A percentile compares a stretch with the other conserved stretches of the same genome.
phyloP scores from a whole-genome alignment of 768 basidiomycete species.

The Xerocomellus dryophilus region DNA sequence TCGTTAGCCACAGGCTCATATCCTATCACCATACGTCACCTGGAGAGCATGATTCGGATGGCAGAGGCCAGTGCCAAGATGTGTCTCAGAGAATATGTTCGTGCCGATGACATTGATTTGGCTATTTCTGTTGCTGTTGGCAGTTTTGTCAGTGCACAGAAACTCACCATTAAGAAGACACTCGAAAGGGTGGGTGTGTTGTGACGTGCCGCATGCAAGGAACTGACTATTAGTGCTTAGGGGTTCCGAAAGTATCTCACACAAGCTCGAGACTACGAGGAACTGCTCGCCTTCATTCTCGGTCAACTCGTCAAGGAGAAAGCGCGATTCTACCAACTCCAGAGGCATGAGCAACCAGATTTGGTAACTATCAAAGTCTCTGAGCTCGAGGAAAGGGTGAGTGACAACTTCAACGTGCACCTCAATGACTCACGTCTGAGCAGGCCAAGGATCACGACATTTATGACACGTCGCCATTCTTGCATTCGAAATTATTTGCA shows the following conservation, averaged over 20 bases:
- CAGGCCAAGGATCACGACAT: conserved; percentile 98
- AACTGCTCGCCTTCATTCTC: conserved; percentile 89
- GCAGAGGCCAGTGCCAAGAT: conserved; percentile 98
- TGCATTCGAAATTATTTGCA: conserved; percentile 77
- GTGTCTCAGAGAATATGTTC: conserved; percentile 93
- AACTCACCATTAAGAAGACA: conserved; percentile 98
- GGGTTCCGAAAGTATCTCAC: conserved; percentile 97
- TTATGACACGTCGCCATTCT: conserved; percentile 83
- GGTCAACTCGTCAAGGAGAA: conserved; percentile 93
- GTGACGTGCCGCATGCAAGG: not conserved
- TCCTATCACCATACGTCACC: conserved; percentile 95
- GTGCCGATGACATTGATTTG: conserved; percentile 93
- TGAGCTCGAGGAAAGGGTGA: conserved; percentile 85
- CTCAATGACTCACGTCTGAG: conserved; percentile 10
- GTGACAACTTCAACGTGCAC: conserved; percentile 23
- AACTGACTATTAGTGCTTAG: conserved; percentile 39
- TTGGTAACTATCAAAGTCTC: conserved; percentile 69
- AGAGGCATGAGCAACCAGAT: conserved; percentile 74
- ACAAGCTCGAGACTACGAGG: conserved; percentile 93
- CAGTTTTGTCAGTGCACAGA: conserved; percentile 95
- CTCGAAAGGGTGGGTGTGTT: conserved; percentile 68
- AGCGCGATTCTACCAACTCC: conserved; percentile 78
- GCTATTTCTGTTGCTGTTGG: conserved; percentile 95
- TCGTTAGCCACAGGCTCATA: conserved; percentile 97
- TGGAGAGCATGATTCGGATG: conserved; percentile 99